phyloP scores from a whole-genome alignment of 257 asterid genomes.

The Solanum bulbocastanum region DNA sequence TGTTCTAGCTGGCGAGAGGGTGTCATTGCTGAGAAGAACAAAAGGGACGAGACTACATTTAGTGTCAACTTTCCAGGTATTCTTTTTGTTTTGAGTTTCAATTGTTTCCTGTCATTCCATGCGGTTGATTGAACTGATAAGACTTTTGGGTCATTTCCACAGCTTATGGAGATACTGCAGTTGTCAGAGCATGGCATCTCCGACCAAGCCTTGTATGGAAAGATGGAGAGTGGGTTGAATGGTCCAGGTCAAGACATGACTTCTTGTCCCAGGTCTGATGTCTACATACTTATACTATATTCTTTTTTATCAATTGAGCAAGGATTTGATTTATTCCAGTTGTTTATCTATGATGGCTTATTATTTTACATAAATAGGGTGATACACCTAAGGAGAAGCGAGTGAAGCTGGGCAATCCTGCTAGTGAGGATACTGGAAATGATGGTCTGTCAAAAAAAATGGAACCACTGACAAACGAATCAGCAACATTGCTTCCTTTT shows the following conservation, averaged over 20 bases:
- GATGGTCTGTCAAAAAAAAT: slow-evolving; percentile 25
- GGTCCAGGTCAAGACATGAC: slow-evolving; percentile 38
- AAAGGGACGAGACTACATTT: slow-evolving; percentile 51
- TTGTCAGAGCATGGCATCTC: slow-evolving; percentile 67
- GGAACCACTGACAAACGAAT: slow-evolving; percentile 31
- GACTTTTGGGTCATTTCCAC: slow-evolving; percentile 8
- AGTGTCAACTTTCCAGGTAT: slow-evolving; percentile 81
- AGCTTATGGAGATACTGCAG: slow-evolving; percentile 54
- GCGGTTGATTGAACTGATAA: neutral
- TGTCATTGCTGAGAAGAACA: slow-evolving; percentile 54
- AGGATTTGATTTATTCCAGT: neutral
- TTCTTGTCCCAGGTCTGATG: slow-evolving; percentile 45
- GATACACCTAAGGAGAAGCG: slow-evolving; percentile 82
- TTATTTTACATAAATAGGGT: slow-evolving; percentile 38
- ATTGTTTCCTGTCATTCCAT: neutral
- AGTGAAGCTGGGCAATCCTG: slow-evolving; percentile 41
- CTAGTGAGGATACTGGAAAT: slow-evolving; percentile 41
- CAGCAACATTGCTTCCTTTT: slow-evolving; percentile 41
- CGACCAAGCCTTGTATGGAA: slow-evolving; percentile 81
- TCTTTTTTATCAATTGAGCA: neutral
- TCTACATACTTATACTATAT: neutral
- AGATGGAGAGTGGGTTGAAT: slow-evolving; percentile 80
- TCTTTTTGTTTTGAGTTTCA: neutral
- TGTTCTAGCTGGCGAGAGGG: slow-evolving; percentile 91
- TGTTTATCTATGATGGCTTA: neutral